phyloP scores from a whole-genome alignment of 768 basidiomycete genomes.

The Panaeolus cyanescens region DNA sequence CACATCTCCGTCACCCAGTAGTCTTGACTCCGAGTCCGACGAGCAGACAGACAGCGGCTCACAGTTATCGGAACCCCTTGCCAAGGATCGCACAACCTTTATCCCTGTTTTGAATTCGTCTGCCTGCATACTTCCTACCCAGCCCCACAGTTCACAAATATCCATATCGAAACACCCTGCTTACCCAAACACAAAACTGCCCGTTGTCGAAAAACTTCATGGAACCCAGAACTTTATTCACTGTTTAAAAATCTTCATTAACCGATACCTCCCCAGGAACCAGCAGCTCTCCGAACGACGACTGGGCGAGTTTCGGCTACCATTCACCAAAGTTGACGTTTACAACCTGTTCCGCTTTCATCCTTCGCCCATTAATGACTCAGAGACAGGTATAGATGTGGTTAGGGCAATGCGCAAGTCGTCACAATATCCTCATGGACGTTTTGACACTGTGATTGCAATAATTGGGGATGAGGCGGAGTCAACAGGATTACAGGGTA shows the following conservation, averaged over 20 bases:
- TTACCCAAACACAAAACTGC: conserved; percentile 14
- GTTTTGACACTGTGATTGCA: conserved; percentile 27
- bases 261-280: conserved; percentile 14
- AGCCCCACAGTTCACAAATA: no score
- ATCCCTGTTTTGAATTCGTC: no score
- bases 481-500: conserved; percentile 20
- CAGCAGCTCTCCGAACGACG: neutral
- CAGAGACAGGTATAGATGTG: conserved; percentile 15
- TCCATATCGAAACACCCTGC: conserved; percentile 8
- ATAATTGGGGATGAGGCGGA: conserved; percentile 18
- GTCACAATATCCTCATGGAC: conserved; percentile 10
- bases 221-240: conserved; percentile 21
- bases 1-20: no score
- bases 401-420: conserved; percentile 21
- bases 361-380: conserved; percentile 17
- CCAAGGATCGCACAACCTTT: no score
- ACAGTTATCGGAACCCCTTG: no score
- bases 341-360: conserved; percentile 21
- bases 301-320: conserved; percentile 3
- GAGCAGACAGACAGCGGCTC: no score
- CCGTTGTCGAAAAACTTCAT: conserved; percentile 8
- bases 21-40: no score
- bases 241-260: conserved; percentile 23
- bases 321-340: conserved; percentile 18
- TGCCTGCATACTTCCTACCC: no score